Evolutionary conservation across 2,329 filamentous ascomycete species (phyloP), one percentile per base, ranked within the genome.

Genomic region (Diaporthe sp.): DNA sequence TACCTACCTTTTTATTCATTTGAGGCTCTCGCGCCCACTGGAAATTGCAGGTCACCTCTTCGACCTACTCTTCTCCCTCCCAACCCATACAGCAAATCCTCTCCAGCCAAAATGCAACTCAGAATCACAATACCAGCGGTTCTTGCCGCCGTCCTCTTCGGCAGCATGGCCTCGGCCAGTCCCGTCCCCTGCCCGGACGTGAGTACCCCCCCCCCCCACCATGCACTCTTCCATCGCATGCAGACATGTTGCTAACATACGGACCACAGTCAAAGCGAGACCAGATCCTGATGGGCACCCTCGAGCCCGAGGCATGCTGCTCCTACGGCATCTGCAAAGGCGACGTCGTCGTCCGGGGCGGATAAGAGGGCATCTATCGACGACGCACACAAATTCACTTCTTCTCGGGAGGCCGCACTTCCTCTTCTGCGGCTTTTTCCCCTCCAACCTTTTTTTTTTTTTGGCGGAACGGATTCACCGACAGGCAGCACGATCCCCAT

Each of bases 291-390:
- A 71, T 76, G 51, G 76, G 76, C 9, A 37, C 44, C 15, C 60
- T 76, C 42, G 58, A 58, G 44, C 74, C 76, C 25, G 76, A 77
- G 34, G 75, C 68, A 51, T 77, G 76, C 63, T 77, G 76, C 44
- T 70, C 74, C 47, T 77, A 77, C 63, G 76, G 76, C 53, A 53
- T 76, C 12, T 77, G 76, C 72, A 76, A 76, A 37, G 76, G 76
- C 34, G 76, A 77, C 17, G 76, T 77, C 47, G 72, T 75, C 15
- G 74, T 77, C 47, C 73, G 67, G 44, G 75, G 75, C 57, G 75
- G 75, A n/a, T 77, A 63, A 76, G 47, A 31, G 51, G 9, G 12
- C 8, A 37, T n/a, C 34, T 17, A 55, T 47, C 47, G 17, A 25
- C 57, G 34, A 17, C n/a, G 42, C 42, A 49, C 20, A 22, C 12